Evolutionary conservation across 163 green algal species (phyloP).

Genomic region (Chlamydomonas reinhardtii): DNA sequence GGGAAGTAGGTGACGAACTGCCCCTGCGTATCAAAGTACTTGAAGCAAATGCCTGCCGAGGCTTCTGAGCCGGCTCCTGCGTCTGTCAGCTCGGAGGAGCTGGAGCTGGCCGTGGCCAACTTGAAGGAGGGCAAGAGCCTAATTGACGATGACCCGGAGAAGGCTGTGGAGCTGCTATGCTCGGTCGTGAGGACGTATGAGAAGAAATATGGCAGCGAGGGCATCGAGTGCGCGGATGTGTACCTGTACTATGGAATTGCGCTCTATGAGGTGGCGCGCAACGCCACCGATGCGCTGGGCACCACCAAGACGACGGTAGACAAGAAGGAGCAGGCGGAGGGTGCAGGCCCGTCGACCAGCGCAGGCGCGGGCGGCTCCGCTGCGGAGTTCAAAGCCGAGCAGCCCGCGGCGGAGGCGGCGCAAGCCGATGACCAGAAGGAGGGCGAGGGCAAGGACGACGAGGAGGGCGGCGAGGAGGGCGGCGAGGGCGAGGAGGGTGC

Average conservation of each 20-base stretch:
- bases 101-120: slow-evolving; percentile 2
- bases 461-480: slow-evolving; percentile 17
- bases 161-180: slow-evolving; percentile 50
- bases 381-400: background rate
- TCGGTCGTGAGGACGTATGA: slow-evolving; percentile 45
- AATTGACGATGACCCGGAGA: slow-evolving; percentile 54
- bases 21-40: no score
- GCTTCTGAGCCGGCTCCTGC: background rate
- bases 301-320: slow-evolving; percentile 12
- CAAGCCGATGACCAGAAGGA: slow-evolving; percentile 16
- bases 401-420: background rate
- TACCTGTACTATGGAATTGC: slow-evolving; percentile 63
- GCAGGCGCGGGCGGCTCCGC: background rate
- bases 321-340: background rate
- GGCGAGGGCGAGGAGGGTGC: background rate
- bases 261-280: slow-evolving; percentile 58
- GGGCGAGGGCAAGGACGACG: background rate
- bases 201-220: slow-evolving; percentile 43
- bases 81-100: background rate
- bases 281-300: slow-evolving; percentile 17
- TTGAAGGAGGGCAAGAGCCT: slow-evolving; percentile 47
- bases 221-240: slow-evolving; percentile 49
- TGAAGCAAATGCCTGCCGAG: no score
- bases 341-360: background rate
- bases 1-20: no score